Base-by-base conservation (phyloP, 2,329 filamentous ascomycete species). In the Colletotrichum abscissum region DNA sequence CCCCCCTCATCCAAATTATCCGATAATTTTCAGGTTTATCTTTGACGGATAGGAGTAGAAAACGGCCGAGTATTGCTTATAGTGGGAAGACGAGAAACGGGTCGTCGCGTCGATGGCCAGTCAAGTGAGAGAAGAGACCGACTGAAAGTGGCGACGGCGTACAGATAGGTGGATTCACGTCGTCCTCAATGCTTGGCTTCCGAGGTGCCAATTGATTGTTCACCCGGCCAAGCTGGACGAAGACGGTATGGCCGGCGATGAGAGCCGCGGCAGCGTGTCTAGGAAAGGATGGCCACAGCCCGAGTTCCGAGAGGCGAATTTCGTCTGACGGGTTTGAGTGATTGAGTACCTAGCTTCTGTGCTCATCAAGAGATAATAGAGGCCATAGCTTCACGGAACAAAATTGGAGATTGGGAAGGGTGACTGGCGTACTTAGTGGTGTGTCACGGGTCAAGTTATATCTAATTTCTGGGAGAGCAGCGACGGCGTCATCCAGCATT, bases 381-480 rank as follows among this genome's bases (percentile, higher is more conserved):
- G 19, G 42, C 42, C 19, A 49, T 49, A 49, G 42, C 42, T 49
- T 49, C 42, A 49, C 16, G 42, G 42, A 49, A 49, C 16, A 11
- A 8, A 49, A n/a, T n/a, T 49, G 8, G 52, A 64, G 6, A 64
- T 46, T 35, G 19, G 30, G 54, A 3, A 14, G 38, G 11, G 5
- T 35, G 46, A 6, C 63, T 72, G 64, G 69, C 64, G 65, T 33
- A 28, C 59, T 24, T 46, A 3, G 49, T 72, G 64, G 69, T 57
- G 54, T 54, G 54, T 63, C 54, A 55, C 42, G 65, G 38, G 28
- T 55, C 62, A 63, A 54, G 52, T 54, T 63, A 54, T 38, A 63
- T 63, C n/a, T 30, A 30, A 58, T 58, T 28, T n/a, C 55, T 63
- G 28, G 46, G 42, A 33, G 19, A 28, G n/a, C n/a, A 30, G 28